Percentiles rank a stretch among this genome's conserved stretches.
Evolutionary conservation across 2,329 filamentous ascomycete genomes (phyloP).

Genomic region (Phialophora tarda): DNA sequence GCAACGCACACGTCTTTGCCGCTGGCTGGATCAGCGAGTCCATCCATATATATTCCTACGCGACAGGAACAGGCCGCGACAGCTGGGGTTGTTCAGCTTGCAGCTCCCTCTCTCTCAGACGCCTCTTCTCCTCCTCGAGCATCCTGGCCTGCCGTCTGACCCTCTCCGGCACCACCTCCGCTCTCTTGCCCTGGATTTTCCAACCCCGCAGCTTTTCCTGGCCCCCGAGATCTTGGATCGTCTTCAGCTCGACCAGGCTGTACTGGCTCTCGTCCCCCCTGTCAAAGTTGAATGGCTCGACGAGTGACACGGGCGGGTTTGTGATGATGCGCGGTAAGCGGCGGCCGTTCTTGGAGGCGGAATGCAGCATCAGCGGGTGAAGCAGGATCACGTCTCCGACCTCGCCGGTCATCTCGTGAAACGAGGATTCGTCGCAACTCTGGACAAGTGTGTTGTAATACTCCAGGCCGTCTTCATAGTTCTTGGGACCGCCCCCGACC

Average conservation of each 20-base stretch:
- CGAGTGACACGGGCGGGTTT: conserved; percentile 60
- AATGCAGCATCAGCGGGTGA: conserved; percentile 63
- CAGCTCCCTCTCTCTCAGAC: conserved; percentile 39
- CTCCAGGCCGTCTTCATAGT: conserved; percentile 27
- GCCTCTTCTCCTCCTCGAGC: conserved; percentile 52
- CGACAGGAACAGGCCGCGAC: conserved; percentile 14
- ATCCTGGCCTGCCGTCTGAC: conserved; percentile 53
- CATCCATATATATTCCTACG: background rate
- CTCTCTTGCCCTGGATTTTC: conserved; percentile 55
- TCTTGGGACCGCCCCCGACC: background rate
- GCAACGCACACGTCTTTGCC: background rate
- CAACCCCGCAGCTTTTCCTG: conserved; percentile 55
- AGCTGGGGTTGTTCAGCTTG: conserved; percentile 16
- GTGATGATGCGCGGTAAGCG: conserved; percentile 59
- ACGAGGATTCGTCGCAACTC: conserved; percentile 50
- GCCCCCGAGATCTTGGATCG: conserved; percentile 55
- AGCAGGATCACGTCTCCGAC: conserved; percentile 61
- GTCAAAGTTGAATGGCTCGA: conserved; percentile 58
- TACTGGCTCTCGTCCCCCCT: conserved; percentile 53
- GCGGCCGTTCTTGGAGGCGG: conserved; percentile 57
- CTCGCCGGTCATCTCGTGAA: conserved; percentile 59
- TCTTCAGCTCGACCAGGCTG: conserved; percentile 60
- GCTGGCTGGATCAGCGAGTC: background rate
- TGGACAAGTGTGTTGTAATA: conserved; percentile 51
- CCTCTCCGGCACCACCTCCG: conserved; percentile 54